A percentile compares a stretch with the other conserved stretches of the same genome.
Evolutionary conservation across 352 stramenopile genomes (phyloP).

Genomic region (Globisporangium nunn): DNA sequence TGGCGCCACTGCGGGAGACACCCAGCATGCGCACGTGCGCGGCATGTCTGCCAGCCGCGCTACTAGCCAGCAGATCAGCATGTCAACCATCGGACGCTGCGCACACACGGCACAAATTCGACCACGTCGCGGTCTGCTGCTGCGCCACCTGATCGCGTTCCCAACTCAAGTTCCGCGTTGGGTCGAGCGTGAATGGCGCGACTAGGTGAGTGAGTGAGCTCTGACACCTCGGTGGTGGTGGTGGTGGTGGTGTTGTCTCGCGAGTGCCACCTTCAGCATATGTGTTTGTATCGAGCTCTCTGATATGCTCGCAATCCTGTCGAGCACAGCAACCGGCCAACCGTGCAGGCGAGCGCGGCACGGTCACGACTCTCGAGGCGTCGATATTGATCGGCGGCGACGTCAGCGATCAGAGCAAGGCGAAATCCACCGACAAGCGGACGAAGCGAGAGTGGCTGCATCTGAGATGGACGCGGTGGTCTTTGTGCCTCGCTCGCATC

Average conservation of each 20-base stretch:
- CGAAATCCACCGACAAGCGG: neutral
- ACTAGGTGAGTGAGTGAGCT: neutral
- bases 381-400: too few relatives aligned
- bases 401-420: neutral
- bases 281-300: neutral
- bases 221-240: neutral
- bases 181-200: neutral
- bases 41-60: too few relatives aligned
- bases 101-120: too few relatives aligned
- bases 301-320: neutral
- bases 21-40: neutral
- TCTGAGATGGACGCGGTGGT: neutral
- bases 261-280: neutral
- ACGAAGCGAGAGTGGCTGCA: neutral
- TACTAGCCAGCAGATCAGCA: too few relatives aligned
- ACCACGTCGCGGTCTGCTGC: too few relatives aligned
- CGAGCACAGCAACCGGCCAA: neutral
- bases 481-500: neutral
- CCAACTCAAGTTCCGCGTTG: neutral
- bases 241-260: neutral
- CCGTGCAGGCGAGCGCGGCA: neutral
- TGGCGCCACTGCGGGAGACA: neutral
- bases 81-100: neutral
- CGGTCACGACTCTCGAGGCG: neutral
- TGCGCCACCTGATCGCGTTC: constrained; percentile 1